Percentiles rank a stretch among this genome's conserved stretches.
These are phyloP conservation scores for Hyphopichia burtonii DNA, from an alignment of 1,139 yeast species.

Conservation along the genomic window DNA sequence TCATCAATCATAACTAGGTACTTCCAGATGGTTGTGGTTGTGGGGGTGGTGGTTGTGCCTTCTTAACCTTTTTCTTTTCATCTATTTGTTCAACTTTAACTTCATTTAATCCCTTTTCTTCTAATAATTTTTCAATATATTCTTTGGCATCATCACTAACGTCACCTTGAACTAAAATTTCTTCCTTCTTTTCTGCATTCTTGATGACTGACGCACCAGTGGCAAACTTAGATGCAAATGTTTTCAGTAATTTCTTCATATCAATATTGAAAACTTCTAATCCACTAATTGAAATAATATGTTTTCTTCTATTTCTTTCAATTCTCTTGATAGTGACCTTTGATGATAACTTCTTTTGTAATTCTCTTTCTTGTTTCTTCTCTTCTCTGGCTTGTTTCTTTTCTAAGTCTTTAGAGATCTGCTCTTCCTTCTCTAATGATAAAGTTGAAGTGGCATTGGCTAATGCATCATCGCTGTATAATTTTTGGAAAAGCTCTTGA, in stretches of 20 bases:
- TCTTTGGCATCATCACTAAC: constrained; percentile 89
- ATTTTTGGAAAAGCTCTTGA: constrained; percentile 51
- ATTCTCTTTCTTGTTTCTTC: constrained; percentile 81
- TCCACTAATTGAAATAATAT: constrained; percentile 83
- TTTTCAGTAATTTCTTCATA: constrained; percentile 86
- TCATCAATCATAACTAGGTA: background rate
- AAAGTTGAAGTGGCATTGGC: constrained; percentile 54
- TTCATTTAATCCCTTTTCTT: constrained; percentile 78
- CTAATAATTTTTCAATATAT: constrained; percentile 66
- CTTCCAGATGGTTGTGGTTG: constrained; percentile 3
- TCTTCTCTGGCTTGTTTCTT: constrained; percentile 89
- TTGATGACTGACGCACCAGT: constrained; percentile 96
- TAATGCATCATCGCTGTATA: constrained; percentile 60
- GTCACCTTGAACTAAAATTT: constrained; percentile 91
- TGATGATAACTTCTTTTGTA: constrained; percentile 73
- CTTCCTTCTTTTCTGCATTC: constrained; percentile 89
- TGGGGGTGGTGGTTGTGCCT: constrained; percentile 21
- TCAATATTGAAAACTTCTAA: constrained; percentile 87
- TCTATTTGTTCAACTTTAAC: constrained; percentile 86
- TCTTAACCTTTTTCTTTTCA: constrained; percentile 71
- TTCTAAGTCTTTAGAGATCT: constrained; percentile 75
- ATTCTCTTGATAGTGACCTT: constrained; percentile 83
- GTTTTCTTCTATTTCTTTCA: constrained; percentile 88
- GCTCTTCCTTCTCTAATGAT: constrained; percentile 75
- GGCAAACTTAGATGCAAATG: constrained; percentile 91